A percentile compares a stretch with the other conserved stretches of the same genome.
These are phyloP conservation scores for Metschnikowia chrysomelidarum DNA, from an alignment of 805 yeast species.

Conservation along the genomic window DNA sequence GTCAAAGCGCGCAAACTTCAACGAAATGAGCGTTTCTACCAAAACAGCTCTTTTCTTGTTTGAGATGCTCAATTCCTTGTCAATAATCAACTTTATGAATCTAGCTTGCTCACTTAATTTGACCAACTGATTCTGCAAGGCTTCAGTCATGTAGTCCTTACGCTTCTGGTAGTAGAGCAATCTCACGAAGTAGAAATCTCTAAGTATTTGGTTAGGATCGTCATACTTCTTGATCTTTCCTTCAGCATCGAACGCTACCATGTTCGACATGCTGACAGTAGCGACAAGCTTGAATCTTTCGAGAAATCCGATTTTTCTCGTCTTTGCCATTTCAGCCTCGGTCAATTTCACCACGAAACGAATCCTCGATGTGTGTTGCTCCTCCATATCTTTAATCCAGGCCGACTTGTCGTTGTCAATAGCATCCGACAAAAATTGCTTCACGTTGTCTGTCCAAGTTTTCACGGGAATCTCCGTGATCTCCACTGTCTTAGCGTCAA, in stretches of 20 bases:
- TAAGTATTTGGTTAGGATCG: conserved; percentile 69
- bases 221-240: conserved; percentile 86
- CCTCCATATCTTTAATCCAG: conserved; percentile 94
- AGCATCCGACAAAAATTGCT: conserved; percentile 76
- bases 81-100: conserved; percentile 87
- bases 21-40: conserved; percentile 57
- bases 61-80: conserved; percentile 62
- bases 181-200: conserved; percentile 82
- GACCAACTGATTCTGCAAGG: conserved; percentile 70
- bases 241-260: conserved; percentile 92
- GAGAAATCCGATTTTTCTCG: conserved; percentile 70
- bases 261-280: conserved; percentile 69
- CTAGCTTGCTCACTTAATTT: conserved; percentile 81
- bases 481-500: conserved; percentile 76
- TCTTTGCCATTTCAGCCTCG: conserved; percentile 79
- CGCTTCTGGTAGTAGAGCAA: conserved; percentile 88
- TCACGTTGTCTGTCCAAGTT: conserved; percentile 89
- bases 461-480: conserved; percentile 91
- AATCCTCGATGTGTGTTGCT: conserved; percentile 83
- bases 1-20: conserved; percentile 75
- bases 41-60: conserved; percentile 70
- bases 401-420: conserved; percentile 76
- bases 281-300: conserved; percentile 80
- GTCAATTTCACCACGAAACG: conserved; percentile 74
- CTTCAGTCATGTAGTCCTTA: conserved; percentile 72